Conservation (phyloP, 768 basidiomycete species). For the Suillus variegatus region DNA sequence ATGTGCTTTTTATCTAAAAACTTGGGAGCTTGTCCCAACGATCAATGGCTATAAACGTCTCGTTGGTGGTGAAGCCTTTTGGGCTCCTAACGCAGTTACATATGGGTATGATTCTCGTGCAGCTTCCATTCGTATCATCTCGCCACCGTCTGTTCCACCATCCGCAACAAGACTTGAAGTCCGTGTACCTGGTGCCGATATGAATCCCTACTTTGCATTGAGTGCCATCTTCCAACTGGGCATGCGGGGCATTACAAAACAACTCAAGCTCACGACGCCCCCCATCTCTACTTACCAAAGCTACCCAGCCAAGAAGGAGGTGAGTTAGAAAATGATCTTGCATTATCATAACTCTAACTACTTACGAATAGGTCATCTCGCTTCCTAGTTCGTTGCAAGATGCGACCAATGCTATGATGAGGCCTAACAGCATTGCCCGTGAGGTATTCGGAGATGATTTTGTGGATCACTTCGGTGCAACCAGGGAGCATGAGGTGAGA, state of each 20-base stretch:
- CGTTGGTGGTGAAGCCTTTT: constrained; percentile 90
- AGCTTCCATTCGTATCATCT: constrained; percentile 89
- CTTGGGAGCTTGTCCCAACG: constrained; percentile 72
- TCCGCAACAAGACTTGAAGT: constrained; percentile 90
- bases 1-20: not conserved
- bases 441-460: constrained; percentile 88
- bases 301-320: constrained; percentile 53
- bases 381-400: constrained; percentile 77
- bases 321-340: constrained; percentile 39
- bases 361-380: constrained; percentile 56
- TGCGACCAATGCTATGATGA: constrained; percentile 83
- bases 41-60: constrained; percentile 98
- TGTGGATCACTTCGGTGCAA: constrained; percentile 94
- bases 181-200: constrained; percentile 94
- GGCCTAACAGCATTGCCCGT: constrained; percentile 74
- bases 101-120: constrained; percentile 96
- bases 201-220: constrained; percentile 90
- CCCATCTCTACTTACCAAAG: constrained; percentile 52
- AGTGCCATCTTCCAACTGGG: constrained; percentile 88
- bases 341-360: not conserved
- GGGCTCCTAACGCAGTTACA: constrained; percentile 91
- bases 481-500: constrained; percentile 88
- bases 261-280: constrained; percentile 61
- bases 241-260: constrained; percentile 82
- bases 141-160: constrained; percentile 83